Conservation (phyloP, 768 basidiomycete genomes). For the Cubamyces lactineus region DNA sequence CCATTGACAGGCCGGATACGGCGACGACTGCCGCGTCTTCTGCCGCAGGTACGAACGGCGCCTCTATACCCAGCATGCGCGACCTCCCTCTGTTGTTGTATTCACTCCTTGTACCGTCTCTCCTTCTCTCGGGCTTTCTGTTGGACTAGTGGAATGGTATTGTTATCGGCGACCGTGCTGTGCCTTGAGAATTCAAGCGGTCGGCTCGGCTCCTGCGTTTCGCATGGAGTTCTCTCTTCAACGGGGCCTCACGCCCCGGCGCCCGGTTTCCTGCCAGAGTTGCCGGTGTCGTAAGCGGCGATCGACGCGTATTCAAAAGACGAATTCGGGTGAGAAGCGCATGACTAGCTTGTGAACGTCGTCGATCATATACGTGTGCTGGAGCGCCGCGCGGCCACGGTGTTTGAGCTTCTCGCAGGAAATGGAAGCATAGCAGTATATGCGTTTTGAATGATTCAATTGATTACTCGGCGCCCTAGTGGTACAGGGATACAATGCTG, state of each 20-base stretch:
- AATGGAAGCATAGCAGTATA: background rate
- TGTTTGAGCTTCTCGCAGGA: background rate
- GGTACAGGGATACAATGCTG: conserved; percentile 15
- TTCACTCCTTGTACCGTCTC: conserved; percentile 13
- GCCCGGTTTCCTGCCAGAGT: background rate
- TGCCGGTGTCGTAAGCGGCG: background rate
- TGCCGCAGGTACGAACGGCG: background rate
- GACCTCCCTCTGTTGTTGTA: conserved; percentile 16
- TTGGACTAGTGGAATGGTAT: conserved; percentile 5
- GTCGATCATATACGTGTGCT: too few relatives aligned
- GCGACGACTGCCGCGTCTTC: conserved; percentile 13
- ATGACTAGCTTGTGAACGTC: background rate
- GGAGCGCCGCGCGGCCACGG: background rate
- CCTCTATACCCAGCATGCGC: background rate
- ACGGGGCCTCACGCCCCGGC: background rate
- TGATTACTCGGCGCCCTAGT: conserved; percentile 9
- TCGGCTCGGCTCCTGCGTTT: background rate
- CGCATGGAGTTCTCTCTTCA: background rate
- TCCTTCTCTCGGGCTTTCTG: conserved; percentile 13
- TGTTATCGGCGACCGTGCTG: background rate
- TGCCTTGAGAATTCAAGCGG: background rate
- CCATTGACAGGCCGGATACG: conserved; percentile 25
- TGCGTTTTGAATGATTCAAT: conserved; percentile 2
- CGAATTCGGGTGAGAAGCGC: background rate
- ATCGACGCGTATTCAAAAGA: conserved; percentile 1